Conservation (phyloP, 129 eudicot species). For the Lonicera japonica region DNA sequence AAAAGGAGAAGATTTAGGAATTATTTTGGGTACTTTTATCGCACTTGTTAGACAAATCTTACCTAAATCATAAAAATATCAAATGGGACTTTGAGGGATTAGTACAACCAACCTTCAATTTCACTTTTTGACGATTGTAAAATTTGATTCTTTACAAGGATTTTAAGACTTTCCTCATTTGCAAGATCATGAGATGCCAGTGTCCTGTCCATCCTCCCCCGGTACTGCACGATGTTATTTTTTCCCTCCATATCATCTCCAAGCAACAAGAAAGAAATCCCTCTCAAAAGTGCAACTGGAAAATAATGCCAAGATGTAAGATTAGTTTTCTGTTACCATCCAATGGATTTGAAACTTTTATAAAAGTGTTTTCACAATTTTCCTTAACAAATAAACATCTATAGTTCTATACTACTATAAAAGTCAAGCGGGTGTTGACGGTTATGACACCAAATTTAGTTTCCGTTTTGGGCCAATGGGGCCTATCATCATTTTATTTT, state of each 20-base stretch:
- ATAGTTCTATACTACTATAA: neutral
- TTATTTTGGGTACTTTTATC: neutral
- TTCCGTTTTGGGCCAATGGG: no score
- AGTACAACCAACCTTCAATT: conserved; percentile 25
- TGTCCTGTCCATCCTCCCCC: conserved; percentile 61
- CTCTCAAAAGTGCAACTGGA: conserved; percentile 6
- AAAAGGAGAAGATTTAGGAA: conserved; percentile 9
- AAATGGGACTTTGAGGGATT: neutral
- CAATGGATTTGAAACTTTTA: no score
- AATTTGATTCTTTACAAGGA: conserved; percentile 70
- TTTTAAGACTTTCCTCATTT: conserved; percentile 44
- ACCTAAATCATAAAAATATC: neutral
- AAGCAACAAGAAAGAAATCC: conserved; percentile 2
- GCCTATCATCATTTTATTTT: no score
- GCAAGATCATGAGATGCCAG: conserved; percentile 57
- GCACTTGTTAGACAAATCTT: neutral
- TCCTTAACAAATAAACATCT: neutral
- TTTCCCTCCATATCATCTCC: conserved; percentile 47
- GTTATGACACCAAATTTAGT: neutral
- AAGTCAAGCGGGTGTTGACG: neutral
- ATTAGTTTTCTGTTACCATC: neutral
- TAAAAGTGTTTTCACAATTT: neutral
- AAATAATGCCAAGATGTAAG: neutral
- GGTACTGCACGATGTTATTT: conserved; percentile 45
- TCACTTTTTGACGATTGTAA: conserved; percentile 29